Conservation (phyloP, 169 alveolate species). For the Hepatocystis sp. region DNA sequence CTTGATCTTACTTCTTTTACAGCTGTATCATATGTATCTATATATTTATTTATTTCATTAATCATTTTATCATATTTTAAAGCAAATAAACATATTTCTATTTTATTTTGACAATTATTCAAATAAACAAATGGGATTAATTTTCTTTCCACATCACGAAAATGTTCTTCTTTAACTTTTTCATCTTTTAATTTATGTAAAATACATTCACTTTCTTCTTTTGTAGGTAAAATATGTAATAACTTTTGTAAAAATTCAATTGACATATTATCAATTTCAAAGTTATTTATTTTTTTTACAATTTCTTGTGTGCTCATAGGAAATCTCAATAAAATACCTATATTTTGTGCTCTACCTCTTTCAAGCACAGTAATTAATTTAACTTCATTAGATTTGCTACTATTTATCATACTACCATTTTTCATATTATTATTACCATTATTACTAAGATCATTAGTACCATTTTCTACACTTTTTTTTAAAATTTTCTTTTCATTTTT, state of each 20-base stretch:
- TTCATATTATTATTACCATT: no score
- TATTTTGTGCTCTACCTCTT: constrained; percentile 83
- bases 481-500: constrained; percentile 54
- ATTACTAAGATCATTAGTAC: no score
- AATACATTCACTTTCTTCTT: constrained; percentile 78
- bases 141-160: constrained; percentile 79
- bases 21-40: constrained; percentile 77
- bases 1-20: constrained; percentile 79
- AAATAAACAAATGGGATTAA: constrained; percentile 64
- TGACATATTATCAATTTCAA: constrained; percentile 61
- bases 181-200: constrained; percentile 54
- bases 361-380: constrained; percentile 80
- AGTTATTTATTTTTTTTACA: constrained; percentile 75
- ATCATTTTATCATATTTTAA: constrained; percentile 76
- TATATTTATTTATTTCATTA: constrained; percentile 73
- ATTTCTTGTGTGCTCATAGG: constrained; percentile 78
- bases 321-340: constrained; percentile 83
- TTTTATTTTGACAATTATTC: constrained; percentile 75
- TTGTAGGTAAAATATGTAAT: constrained; percentile 71
- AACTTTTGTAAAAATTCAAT: constrained; percentile 57
- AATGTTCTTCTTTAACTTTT: constrained; percentile 35
- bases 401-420: not conserved
- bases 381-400: constrained; percentile 53
- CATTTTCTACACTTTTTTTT: constrained; percentile 24
- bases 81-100: constrained; percentile 74